phyloP scores from a whole-genome alignment of 2,329 filamentous ascomycete genomes.

The Talaromyces sp. region DNA sequence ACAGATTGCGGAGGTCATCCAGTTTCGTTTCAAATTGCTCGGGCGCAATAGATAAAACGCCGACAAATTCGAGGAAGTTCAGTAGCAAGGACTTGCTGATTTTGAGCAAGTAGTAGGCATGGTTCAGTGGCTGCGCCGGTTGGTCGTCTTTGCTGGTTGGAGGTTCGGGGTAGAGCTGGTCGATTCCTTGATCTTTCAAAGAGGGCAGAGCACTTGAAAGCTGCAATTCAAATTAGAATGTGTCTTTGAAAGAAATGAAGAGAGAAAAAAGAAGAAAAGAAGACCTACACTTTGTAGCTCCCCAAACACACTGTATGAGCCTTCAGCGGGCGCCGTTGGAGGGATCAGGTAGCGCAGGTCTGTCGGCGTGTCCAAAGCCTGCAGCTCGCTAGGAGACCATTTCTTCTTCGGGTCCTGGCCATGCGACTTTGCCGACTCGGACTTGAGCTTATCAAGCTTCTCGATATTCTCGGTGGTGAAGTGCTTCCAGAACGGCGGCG shows the following conservation, averaged over 20 bases:
- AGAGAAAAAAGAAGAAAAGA: constrained; percentile 6
- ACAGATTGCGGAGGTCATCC: constrained; percentile 70
- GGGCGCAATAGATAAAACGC: constrained; percentile 64
- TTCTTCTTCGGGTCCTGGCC: constrained; percentile 27
- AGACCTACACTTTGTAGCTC: constrained; percentile 54
- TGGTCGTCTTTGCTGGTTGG: constrained; percentile 37
- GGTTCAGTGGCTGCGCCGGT: constrained; percentile 45
- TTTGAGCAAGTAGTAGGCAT: constrained; percentile 61
- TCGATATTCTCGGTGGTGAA: constrained; percentile 74
- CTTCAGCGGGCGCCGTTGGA: constrained; percentile 65
- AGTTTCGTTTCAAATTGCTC: constrained; percentile 66
- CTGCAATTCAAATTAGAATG: constrained; percentile 19
- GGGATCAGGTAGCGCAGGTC: constrained; percentile 76
- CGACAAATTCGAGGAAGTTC: constrained; percentile 81
- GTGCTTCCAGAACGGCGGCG: constrained; percentile 83
- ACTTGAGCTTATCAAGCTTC: constrained; percentile 50
- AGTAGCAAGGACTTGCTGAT: constrained; percentile 80
- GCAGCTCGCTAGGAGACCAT: constrained; percentile 30
- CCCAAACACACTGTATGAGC: constrained; percentile 72
- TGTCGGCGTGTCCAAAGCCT: constrained; percentile 52
- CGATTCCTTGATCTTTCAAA: constrained; percentile 65
- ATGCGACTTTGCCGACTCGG: constrained; percentile 24
- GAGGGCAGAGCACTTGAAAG: constrained; percentile 58
- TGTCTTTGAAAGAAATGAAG: neutral
- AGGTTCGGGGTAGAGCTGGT: constrained; percentile 59